These are phyloP conservation scores for Thermothielavioides terrestris DNA, from an alignment of 495 filamentous ascomycete genomes.

Conservation along the genomic window DNA sequence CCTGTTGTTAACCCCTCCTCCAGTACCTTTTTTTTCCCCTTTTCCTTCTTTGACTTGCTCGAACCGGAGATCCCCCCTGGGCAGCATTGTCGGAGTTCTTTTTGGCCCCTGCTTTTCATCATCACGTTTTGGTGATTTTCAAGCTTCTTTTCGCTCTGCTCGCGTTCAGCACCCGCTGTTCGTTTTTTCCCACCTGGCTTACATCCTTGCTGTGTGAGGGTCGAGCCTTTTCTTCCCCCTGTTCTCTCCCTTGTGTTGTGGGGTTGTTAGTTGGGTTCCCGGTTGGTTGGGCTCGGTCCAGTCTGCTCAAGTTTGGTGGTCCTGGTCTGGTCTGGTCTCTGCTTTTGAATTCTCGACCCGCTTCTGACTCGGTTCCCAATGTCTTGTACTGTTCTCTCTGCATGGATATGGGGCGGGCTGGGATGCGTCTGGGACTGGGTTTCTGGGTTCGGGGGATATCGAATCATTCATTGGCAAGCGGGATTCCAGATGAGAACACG, in stretches of 20 bases:
- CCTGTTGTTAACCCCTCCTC: no score
- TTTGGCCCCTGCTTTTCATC: no score
- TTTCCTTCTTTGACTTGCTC: no score
- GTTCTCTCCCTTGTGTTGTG: neutral
- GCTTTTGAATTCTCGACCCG: neutral
- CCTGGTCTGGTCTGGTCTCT: neutral
- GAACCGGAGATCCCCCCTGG: no score
- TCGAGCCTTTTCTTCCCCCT: neutral
- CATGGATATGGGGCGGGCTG: neutral
- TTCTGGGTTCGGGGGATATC: neutral
- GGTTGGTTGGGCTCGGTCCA: neutral
- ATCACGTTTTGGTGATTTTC: no score
- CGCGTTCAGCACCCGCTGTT: neutral
- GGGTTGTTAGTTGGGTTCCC: neutral
- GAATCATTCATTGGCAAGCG: neutral
- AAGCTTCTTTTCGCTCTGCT: no score
- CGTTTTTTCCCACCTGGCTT: neutral
- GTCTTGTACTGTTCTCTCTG: neutral
- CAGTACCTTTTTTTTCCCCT: no score
- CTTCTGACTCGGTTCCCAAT: neutral
- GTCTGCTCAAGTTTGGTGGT: neutral
- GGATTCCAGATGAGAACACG: neutral
- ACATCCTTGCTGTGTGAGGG: neutral
- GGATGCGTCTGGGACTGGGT: neutral
- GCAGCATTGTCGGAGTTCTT: no score